Evolutionary conservation across 805 yeast genomes (phyloP).

Genomic region (Saturnispora sekii): DNA sequence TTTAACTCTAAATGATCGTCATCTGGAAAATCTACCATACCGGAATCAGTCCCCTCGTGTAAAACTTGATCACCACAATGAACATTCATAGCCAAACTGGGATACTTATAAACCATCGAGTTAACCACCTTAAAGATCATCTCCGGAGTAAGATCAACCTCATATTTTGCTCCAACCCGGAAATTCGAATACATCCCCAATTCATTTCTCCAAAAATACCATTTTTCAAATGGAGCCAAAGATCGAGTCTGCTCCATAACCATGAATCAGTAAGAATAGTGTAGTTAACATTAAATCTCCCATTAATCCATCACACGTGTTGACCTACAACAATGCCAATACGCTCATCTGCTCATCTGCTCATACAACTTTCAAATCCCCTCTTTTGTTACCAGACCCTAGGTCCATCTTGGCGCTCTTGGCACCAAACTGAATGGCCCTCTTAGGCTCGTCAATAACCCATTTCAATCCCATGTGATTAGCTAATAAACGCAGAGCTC

Average conservation of each 20-base stretch:
- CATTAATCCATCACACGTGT: background rate
- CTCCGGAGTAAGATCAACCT: conserved; percentile 1
- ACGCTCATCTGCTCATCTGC: background rate
- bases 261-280: too few relatives aligned
- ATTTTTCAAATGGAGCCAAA: conserved; percentile 11
- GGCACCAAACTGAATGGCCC: conserved; percentile 97
- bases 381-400: conserved; percentile 67
- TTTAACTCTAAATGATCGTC: conserved; percentile 4
- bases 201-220: conserved; percentile 12
- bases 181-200: conserved; percentile 12
- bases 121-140: conserved; percentile 7
- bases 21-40: background rate
- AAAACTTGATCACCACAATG: background rate
- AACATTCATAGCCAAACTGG: conserved; percentile 15
- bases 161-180: conserved; percentile 10
- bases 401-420: conserved; percentile 87
- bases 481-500: conserved; percentile 57
- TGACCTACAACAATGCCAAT: background rate
- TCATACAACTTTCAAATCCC: conserved; percentile 44
- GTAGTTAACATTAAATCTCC: too few relatives aligned
- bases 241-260: conserved; percentile 5
- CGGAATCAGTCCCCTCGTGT: background rate
- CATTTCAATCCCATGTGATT: conserved; percentile 27
- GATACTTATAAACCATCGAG: conserved; percentile 11
- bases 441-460: conserved; percentile 67